A percentile compares a stretch with the other conserved stretches of the same genome.
Evolutionary conservation across 805 yeast genomes (phyloP).

Genomic region (Dipodascus geniculatus): DNA sequence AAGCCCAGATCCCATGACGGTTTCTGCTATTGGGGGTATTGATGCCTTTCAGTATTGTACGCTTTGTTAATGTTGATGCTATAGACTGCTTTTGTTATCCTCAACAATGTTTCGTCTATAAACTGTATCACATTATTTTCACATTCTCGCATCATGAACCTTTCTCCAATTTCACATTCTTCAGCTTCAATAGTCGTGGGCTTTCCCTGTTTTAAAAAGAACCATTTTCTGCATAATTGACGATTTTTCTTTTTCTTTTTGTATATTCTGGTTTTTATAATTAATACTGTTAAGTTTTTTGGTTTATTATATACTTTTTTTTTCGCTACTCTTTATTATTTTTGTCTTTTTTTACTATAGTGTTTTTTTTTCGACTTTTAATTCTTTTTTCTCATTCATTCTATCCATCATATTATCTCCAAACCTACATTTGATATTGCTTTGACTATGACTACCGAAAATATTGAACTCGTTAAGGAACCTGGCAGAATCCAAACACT

Average conservation of each 20-base stretch:
- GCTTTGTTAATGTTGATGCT: no score
- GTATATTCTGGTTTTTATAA: no score
- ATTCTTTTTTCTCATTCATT: not conserved
- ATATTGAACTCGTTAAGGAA: not conserved
- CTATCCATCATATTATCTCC: not conserved
- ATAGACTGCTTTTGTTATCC: no score
- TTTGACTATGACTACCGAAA: not conserved
- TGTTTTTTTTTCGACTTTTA: not conserved
- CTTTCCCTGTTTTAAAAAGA: not conserved
- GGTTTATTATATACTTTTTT: no score
- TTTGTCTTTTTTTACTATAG: not conserved
- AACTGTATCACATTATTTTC: not conserved
- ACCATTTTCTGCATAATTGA: not conserved
- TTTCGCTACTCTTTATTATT: no score
- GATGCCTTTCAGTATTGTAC: no score
- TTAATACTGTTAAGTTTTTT: no score
- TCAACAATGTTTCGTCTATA: no score
- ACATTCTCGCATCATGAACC: not conserved
- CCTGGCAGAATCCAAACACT: constrained; percentile 29
- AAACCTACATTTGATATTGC: not conserved
- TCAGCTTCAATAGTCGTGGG: not conserved
- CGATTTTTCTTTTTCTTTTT: not conserved
- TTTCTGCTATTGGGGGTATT: no score
- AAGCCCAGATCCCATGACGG: no score
- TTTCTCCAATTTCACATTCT: not conserved